Conservation (phyloP, 352 stramenopile species). For the Halophytophthora polymorphica region DNA sequence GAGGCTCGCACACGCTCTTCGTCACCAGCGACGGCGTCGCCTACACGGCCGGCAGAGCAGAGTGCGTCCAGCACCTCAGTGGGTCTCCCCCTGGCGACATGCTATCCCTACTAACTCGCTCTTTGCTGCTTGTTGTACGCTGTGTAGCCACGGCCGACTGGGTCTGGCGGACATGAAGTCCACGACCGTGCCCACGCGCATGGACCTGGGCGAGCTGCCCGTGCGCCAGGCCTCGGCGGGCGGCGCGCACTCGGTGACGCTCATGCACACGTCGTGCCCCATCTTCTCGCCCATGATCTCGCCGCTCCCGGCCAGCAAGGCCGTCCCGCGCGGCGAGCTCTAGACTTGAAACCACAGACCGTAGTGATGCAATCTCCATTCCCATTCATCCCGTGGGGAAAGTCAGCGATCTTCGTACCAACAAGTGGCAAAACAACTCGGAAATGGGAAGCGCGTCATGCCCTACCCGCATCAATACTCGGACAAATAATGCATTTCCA, state of each 20-base stretch:
- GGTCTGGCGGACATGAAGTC: constrained; percentile 57
- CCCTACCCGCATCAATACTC: too few relatives aligned
- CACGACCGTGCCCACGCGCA: constrained; percentile 39
- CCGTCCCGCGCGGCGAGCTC: constrained; percentile 25
- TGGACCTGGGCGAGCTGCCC: constrained; percentile 54
- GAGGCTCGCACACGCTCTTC: constrained; percentile 84
- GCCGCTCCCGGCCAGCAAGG: constrained; percentile 25
- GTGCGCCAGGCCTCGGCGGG: constrained; percentile 71
- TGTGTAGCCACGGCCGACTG: constrained; percentile 60
- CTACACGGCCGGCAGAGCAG: constrained; percentile 76
- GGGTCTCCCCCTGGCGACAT: neutral
- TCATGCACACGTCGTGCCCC: constrained; percentile 60
- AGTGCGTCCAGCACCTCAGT: constrained; percentile 50
- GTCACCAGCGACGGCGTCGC: constrained; percentile 81
- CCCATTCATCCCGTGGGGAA: too few relatives aligned
- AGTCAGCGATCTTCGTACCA: too few relatives aligned
- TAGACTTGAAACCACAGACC: constrained; percentile 6
- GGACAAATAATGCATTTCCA: too few relatives aligned
- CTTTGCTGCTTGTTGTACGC: neutral
- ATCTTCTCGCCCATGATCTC: constrained; percentile 64
- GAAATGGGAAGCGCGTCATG: too few relatives aligned
- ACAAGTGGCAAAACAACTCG: too few relatives aligned
- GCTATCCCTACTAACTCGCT: constrained; percentile 1
- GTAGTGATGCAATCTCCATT: neutral
- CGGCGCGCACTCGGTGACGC: constrained; percentile 66